Evolutionary conservation across 306 rosid species (phyloP), one percentile per base, ranked within the genome.

Genomic region (Pyrus bretschneideri): DNA sequence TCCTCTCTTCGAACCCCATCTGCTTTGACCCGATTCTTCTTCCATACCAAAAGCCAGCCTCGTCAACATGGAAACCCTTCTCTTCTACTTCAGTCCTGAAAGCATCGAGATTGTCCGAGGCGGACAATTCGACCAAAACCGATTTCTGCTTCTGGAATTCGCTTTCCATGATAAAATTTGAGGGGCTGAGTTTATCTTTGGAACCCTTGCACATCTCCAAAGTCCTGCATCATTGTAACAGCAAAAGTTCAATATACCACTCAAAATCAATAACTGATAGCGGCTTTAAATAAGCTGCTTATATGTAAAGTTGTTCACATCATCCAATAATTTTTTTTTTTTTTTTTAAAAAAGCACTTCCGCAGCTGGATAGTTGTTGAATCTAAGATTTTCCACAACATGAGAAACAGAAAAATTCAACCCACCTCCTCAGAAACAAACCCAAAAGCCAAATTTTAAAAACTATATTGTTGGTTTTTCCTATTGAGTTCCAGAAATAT

Each of bases 1-100:
- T 96, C 83, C 99, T 83, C 74, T 89, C 87, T 76, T 93, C 98
- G 12, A 84, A 86, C 6, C 90, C 97, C 99, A 96, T 96, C 91
- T 88, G 89, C 82, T 90, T 93, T 19, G 97, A 89, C 64, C 98
- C 98, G 42, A 93, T 86, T 76, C 90, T 84, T 79, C 99, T 91
- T 2, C 98, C 97, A 80, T 96, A 96, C 99, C 99, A 96, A 71
- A 87, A 86, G 52, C 93, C 85, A 9, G 87, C 87, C 69, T 88
- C 90, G 72, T 88, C 88, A 33, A 86, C 83, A 68, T 87, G 85
- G 66, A 86, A 73, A 46, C 93, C 98, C 75, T 78, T 90, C 78
- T 85, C 93, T 75, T 87, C 96, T 30, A 96, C 92, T 71, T 85
- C 89, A 25, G 82, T 82, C 55, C 74, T 86, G 83, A 96, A 89